Evolutionary conservation across 768 basidiomycete species (phyloP), one percentile per base, ranked within the genome.

Genomic region (Amylocystis lapponica): DNA sequence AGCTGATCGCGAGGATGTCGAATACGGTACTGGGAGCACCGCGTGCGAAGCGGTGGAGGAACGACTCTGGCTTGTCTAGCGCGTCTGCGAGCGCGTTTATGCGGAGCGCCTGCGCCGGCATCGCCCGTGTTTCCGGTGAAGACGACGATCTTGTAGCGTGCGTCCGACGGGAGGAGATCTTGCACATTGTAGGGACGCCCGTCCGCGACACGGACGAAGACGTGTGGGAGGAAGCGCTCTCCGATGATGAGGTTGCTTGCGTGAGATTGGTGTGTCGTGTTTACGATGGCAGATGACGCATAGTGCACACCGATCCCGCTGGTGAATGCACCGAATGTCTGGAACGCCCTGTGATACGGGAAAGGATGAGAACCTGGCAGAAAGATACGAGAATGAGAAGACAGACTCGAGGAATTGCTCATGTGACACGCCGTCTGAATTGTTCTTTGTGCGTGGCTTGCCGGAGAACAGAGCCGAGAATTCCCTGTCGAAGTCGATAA

Each of bases 221-320:
- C 59, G 46, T 74, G 71, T 3, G 74, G 74, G 5, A 66, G 60
- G 44, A 77, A 63, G 32, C 76, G 75, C 64, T 75, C 58, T n/a
- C 78, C 78, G 30, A 76, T 58, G 38, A 62, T 56, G 12, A 78
- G 59, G 34, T 65, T 61, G 4, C 57, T 39, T 3, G 74, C 73
- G 41, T 59, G 47, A 5, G 57, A 13, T 46, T 74, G 70, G 45
- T 69, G 53, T 10, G 53, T 48, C 8, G 63, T 36, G 32, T 57
- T 43, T n/a, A 69, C 65, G 36, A 66, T 57, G 0, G 55, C 39
- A 19, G 74, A 77, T 5, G 71, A 59, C 6, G 50, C 38, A 51
- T 78, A 79, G 54, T 74, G 72, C 31, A 75, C 66, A n/a, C 71
- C 70, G 36, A 72, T 68, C 20, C 71, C 74, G 43, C 68, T 71